Percentiles rank a stretch among this genome's conserved stretches.
Conservation (phyloP, 495 filamentous ascomycete genomes). For the Aspergillus heteromorphus region DNA sequence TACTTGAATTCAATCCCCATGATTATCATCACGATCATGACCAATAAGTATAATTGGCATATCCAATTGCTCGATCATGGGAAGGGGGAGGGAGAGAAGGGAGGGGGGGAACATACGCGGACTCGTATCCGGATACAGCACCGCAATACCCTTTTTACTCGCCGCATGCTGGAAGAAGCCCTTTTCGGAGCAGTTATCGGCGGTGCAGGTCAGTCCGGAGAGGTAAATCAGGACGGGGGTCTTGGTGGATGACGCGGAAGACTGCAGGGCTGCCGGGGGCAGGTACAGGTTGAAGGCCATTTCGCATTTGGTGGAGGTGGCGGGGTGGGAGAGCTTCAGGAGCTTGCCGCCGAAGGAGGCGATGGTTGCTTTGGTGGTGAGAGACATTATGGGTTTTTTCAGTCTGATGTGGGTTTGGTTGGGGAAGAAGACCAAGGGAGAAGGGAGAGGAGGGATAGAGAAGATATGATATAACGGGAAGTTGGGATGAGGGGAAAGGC, state of each 20-base stretch:
- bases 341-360: conserved; percentile 92
- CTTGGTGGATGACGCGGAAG: conserved; percentile 38
- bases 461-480: background rate
- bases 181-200: conserved; percentile 94
- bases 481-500: conserved; percentile 12
- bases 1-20: background rate
- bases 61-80: no score
- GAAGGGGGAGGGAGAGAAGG: no score
- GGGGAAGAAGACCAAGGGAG: background rate
- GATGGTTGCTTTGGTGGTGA: conserved; percentile 85
- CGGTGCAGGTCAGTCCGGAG: conserved; percentile 90
- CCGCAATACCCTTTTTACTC: conserved; percentile 69
- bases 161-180: conserved; percentile 85
- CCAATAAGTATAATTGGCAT: no score
- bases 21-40: background rate
- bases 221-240: conserved; percentile 91
- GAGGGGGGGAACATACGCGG: conserved; percentile 54
- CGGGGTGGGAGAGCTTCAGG: conserved; percentile 82
- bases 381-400: conserved; percentile 50
- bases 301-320: conserved; percentile 58
- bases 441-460: conserved; percentile 2
- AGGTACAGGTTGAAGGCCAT: conserved; percentile 67
- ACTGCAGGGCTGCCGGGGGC: conserved; percentile 48
- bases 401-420: no score
- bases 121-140: conserved; percentile 92